These are phyloP conservation scores for Colletotrichum chrysophilum DNA, from an alignment of 2,329 filamentous ascomycete genomes.

Conservation along the genomic window DNA sequence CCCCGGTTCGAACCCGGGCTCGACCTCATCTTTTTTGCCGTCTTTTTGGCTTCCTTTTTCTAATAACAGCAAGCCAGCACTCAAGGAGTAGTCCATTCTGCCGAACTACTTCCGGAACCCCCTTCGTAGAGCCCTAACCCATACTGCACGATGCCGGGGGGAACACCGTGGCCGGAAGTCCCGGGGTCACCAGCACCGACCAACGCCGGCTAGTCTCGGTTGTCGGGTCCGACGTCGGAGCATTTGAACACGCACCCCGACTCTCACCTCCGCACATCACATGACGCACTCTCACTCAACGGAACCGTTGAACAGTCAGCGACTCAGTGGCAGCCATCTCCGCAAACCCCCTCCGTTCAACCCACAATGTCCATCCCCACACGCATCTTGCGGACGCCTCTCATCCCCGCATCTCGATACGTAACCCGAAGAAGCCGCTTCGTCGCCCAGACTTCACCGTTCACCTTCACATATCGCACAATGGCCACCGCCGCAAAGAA, in stretches of 20 bases:
- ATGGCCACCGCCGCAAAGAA: constrained; percentile 14
- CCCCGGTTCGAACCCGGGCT: constrained; percentile 22
- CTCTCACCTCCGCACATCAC: background rate
- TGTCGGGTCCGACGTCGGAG: background rate
- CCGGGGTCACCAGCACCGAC: background rate
- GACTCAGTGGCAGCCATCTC: background rate
- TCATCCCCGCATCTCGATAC: constrained; percentile 1
- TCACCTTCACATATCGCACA: background rate
- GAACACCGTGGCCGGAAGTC: background rate
- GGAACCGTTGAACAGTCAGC: background rate
- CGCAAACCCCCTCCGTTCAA: background rate
- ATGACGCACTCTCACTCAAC: background rate
- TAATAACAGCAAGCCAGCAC: too few species aligned
- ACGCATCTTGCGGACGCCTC: background rate
- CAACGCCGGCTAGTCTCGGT: background rate
- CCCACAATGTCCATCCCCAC: constrained; percentile 8
- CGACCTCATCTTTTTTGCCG: background rate
- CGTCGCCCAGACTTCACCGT: background rate
- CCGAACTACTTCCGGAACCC: too few species aligned
- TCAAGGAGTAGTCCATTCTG: too few species aligned
- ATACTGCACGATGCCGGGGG: background rate
- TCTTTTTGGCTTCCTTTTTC: too few species aligned
- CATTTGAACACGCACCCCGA: background rate
- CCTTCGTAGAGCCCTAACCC: background rate
- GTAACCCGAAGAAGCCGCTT: background rate